phyloP scores from a whole-genome alignment of 2,329 filamentous ascomycete species.

The Geosmithia flava region DNA sequence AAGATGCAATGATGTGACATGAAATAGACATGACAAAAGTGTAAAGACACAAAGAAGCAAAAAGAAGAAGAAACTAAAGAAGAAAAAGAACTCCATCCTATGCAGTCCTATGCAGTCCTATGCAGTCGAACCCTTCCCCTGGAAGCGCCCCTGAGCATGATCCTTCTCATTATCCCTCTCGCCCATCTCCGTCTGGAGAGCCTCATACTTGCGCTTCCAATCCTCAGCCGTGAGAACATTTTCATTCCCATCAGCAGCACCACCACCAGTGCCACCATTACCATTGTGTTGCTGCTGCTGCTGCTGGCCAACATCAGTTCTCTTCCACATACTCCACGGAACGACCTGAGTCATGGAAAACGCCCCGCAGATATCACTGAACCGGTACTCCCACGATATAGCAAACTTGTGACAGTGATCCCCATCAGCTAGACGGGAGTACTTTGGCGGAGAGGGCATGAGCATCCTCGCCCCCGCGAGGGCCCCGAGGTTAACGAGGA shows the following conservation, averaged over 20 bases:
- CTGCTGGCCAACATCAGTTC: conserved; percentile 6
- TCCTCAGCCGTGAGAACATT: conserved; percentile 18
- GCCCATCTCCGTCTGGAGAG: conserved; percentile 46
- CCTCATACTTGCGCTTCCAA: conserved; percentile 41
- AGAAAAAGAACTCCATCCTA: no score
- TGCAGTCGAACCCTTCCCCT: neutral
- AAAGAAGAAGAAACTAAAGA: no score
- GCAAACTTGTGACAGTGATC: conserved; percentile 31
- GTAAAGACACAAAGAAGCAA: no score
- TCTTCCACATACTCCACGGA: conserved; percentile 27
- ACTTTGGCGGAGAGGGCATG: conserved; percentile 26
- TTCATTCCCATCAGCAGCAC: neutral
- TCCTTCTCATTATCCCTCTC: conserved; percentile 44
- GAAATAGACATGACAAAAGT: no score
- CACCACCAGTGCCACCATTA: conserved; percentile 2
- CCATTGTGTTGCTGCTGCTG: conserved; percentile 2
- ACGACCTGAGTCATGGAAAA: conserved; percentile 41
- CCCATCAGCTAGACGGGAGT: conserved; percentile 29
- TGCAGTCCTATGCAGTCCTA: neutral
- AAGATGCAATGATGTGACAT: no score
- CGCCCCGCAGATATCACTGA: conserved; percentile 37
- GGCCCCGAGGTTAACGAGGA: conserved; percentile 46
- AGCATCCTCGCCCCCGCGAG: conserved; percentile 41
- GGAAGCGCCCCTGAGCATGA: conserved; percentile 17
- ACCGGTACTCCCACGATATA: conserved; percentile 42